Evolutionary conservation across 495 filamentous ascomycete species (phyloP).

Genomic region (Penicillium manginii): DNA sequence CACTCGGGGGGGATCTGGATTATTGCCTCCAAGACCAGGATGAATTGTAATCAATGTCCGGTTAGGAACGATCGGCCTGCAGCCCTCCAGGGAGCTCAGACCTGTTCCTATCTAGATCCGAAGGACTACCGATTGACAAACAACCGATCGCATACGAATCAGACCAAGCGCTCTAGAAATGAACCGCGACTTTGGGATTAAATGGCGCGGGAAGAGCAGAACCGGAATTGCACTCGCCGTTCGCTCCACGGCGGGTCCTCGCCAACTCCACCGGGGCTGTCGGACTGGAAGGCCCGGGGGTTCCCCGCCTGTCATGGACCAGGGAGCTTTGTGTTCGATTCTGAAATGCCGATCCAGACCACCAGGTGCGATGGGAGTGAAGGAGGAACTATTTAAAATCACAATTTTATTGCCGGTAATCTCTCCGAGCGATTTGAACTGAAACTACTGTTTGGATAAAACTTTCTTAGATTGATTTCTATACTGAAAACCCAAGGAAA

Average conservation of each 20-base stretch:
- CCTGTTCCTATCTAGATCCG: background rate
- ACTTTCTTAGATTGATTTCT: background rate
- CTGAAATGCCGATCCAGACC: constrained; percentile 7
- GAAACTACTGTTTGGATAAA: background rate
- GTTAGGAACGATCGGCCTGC: background rate
- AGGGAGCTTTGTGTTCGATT: background rate
- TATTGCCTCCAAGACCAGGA: constrained; percentile 1
- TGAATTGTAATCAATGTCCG: background rate
- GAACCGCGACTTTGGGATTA: background rate
- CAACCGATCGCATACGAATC: background rate
- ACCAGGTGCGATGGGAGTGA: background rate
- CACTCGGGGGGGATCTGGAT: background rate
- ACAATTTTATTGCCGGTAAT: background rate
- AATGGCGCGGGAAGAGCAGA: constrained; percentile 8
- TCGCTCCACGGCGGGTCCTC: constrained; percentile 5
- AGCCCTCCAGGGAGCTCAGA: background rate
- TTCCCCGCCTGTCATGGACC: background rate
- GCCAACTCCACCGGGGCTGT: constrained; percentile 1
- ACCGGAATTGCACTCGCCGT: constrained; percentile 12
- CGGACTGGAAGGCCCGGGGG: background rate
- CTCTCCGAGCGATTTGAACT: background rate
- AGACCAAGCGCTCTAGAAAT: constrained; percentile 1
- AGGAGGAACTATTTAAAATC: background rate
- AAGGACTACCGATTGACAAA: background rate
- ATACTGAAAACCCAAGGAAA: background rate